phyloP scores from a whole-genome alignment of 2,329 filamentous ascomycete species.

The Alternaria longipes region DNA sequence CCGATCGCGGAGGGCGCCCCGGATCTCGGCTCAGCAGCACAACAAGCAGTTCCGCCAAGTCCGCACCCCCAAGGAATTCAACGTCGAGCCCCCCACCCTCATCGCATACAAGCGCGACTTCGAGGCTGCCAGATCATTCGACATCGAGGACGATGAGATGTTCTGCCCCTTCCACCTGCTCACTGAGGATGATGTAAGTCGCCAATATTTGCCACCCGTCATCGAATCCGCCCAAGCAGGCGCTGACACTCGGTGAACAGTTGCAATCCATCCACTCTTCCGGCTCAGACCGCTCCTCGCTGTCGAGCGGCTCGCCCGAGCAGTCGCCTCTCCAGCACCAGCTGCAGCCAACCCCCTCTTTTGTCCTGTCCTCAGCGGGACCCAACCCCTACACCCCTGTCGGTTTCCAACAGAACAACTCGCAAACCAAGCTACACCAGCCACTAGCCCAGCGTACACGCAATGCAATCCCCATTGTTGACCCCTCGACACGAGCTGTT shows the following conservation, averaged over 20 bases:
- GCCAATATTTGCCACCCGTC: constrained; percentile 37
- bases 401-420: constrained; percentile 64
- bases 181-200: constrained; percentile 87
- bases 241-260: constrained; percentile 61
- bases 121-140: constrained; percentile 91
- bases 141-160: constrained; percentile 93
- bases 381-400: constrained; percentile 66
- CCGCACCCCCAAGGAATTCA: constrained; percentile 81
- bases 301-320: constrained; percentile 93
- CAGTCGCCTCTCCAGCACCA: constrained; percentile 90
- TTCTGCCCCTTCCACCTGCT: constrained; percentile 89
- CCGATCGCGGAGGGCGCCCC: constrained; percentile 83
- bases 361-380: constrained; percentile 71
- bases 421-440: constrained; percentile 84
- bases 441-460: constrained; percentile 86
- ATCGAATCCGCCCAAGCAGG: constrained; percentile 30
- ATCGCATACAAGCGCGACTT: constrained; percentile 85
- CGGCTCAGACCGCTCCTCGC: constrained; percentile 89
- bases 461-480: constrained; percentile 97
- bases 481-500: constrained; percentile 91
- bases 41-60: constrained; percentile 89
- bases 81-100: constrained; percentile 79
- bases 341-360: constrained; percentile 73
- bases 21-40: constrained; percentile 82
- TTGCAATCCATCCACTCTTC: constrained; percentile 90